Percentiles rank a stretch among this genome's conserved stretches.
Conservation (phyloP, 164 flowering plant species). For the Saururus chinensis region DNA sequence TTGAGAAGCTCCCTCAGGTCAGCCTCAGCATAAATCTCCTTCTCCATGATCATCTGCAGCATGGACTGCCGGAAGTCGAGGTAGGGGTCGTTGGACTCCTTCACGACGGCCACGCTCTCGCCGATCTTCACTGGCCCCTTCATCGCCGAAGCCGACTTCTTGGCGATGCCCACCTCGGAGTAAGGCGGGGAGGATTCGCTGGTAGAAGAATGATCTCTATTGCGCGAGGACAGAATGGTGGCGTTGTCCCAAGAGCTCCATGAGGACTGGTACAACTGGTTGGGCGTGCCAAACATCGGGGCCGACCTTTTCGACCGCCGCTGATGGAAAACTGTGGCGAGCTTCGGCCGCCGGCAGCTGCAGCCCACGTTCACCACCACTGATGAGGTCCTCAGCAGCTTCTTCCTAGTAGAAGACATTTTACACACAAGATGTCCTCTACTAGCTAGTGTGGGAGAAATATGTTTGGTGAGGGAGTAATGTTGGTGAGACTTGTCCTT, state of each 20-base stretch:
- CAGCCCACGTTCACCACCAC: slow-evolving; percentile 48
- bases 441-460: neutral
- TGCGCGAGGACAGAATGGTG: neutral
- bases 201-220: slow-evolving; percentile 7
- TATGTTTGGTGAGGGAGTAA: slow-evolving; percentile 6
- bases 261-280: slow-evolving; percentile 8
- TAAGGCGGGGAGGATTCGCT: slow-evolving; percentile 5
- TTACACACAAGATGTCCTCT: neutral
- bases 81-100: slow-evolving; percentile 60
- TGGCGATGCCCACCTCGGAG: slow-evolving; percentile 8
- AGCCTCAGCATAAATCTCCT: slow-evolving; percentile 37
- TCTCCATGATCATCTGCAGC: slow-evolving; percentile 69
- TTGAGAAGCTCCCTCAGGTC: slow-evolving; percentile 49
- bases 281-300: slow-evolving; percentile 1
- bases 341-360: slow-evolving; percentile 44
- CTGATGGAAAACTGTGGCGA: slow-evolving; percentile 31
- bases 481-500: neutral
- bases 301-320: slow-evolving; percentile 27
- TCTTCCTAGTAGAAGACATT: slow-evolving; percentile 22
- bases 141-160: neutral
- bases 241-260: slow-evolving; percentile 20
- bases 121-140: slow-evolving; percentile 14
- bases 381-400: slow-evolving; percentile 24
- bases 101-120: slow-evolving; percentile 52
- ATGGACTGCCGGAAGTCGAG: slow-evolving; percentile 57